A percentile compares a stretch with the other conserved stretches of the same genome.
These are phyloP conservation scores for Arxiozyma slooffiae DNA, from an alignment of 1,139 yeast species.

Conservation along the genomic window DNA sequence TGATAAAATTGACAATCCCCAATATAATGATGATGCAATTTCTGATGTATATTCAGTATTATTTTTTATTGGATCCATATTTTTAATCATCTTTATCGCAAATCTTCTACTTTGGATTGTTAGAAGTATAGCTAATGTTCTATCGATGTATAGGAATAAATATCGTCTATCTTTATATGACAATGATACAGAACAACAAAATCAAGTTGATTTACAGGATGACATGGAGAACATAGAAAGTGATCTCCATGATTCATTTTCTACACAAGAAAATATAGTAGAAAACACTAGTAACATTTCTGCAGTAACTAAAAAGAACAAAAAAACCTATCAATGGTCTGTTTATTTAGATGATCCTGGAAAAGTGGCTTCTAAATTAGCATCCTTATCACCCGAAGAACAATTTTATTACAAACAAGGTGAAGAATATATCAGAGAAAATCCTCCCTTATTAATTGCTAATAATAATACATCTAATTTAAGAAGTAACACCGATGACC, in stretches of 20 bases:
- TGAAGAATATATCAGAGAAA: conserved; percentile 40
- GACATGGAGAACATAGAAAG: not conserved
- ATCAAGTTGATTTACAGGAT: not conserved
- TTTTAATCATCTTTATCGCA: not conserved
- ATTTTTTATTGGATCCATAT: not conserved
- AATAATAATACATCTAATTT: conserved; percentile 15
- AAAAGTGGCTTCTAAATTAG: conserved; percentile 54
- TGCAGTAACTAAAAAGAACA: not conserved
- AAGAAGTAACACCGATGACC: conserved; percentile 20
- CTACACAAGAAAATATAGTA: not conserved
- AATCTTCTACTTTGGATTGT: not conserved
- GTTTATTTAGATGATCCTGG: conserved; percentile 58
- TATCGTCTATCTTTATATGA: not conserved
- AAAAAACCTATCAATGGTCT: conserved; percentile 1
- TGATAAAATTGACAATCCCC: not conserved
- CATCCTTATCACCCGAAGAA: conserved; percentile 57
- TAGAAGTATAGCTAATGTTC: not conserved
- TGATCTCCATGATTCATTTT: not conserved
- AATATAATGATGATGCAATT: not conserved
- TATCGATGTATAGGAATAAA: not conserved
- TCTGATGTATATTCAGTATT: not conserved
- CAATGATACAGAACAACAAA: conserved; percentile 2
- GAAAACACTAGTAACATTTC: not conserved
- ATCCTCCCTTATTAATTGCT: conserved; percentile 46
- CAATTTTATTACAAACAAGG: conserved; percentile 65